These are phyloP conservation scores for Candida railenensis DNA, from an alignment of 805 yeast species.

Conservation along the genomic window DNA sequence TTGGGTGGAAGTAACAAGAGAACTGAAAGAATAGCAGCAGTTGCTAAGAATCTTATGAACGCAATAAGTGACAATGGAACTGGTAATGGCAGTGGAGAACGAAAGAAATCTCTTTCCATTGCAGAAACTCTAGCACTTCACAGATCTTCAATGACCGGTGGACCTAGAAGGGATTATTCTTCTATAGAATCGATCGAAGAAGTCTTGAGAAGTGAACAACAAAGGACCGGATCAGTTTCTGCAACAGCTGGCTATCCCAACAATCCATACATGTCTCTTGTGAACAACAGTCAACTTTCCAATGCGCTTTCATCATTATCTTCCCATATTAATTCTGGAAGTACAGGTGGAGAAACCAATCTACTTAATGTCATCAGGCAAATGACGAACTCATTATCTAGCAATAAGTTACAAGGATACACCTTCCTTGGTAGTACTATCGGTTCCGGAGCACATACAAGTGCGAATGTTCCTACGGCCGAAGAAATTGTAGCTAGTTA, in stretches of 20 bases:
- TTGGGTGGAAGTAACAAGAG: slow-evolving; percentile 3
- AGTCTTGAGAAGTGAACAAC: slow-evolving; percentile 15
- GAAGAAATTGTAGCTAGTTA: slow-evolving; percentile 21
- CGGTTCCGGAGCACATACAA: slow-evolving; percentile 9
- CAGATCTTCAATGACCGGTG: slow-evolving; percentile 42
- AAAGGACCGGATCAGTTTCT: slow-evolving; percentile 2
- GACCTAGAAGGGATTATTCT: slow-evolving; percentile 26
- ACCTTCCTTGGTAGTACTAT: slow-evolving; percentile 8
- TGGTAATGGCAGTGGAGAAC: not conserved
- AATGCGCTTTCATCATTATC: slow-evolving; percentile 31
- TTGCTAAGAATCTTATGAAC: slow-evolving; percentile 11
- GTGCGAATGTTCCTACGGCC: slow-evolving; percentile 12
- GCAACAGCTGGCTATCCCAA: not conserved
- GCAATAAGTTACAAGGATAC: slow-evolving; percentile 3
- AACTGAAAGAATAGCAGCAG: slow-evolving; percentile 5
- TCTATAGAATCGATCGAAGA: slow-evolving; percentile 26
- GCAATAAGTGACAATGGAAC: slow-evolving; percentile 4
- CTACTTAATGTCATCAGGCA: slow-evolving; percentile 37
- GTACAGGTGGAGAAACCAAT: slow-evolving; percentile 21
- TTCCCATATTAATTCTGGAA: slow-evolving; percentile 24
- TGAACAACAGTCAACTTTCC: slow-evolving; percentile 29
- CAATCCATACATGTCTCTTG: slow-evolving; percentile 7
- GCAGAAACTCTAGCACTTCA: slow-evolving; percentile 61
- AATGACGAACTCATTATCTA: slow-evolving; percentile 34
- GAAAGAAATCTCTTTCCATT: slow-evolving; percentile 43